Evolutionary conservation across 805 yeast genomes (phyloP).

Genomic region (Ogataea salicorniae): DNA sequence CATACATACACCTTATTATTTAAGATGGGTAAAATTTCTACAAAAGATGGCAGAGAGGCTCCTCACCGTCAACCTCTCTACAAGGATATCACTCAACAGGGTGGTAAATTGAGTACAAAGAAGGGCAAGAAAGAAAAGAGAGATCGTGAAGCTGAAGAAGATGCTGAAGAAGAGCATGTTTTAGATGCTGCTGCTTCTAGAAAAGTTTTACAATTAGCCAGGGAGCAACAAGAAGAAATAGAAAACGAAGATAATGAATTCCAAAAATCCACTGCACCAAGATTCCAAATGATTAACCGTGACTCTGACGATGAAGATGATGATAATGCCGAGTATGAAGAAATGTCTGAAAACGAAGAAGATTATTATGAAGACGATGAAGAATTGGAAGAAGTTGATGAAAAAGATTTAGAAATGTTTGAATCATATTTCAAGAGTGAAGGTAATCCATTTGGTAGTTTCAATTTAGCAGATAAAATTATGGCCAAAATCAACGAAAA

Average conservation of each 20-base stretch:
- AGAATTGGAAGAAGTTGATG: constrained; percentile 57
- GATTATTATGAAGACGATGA: constrained; percentile 46
- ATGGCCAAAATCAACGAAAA: constrained; percentile 84
- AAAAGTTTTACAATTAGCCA: constrained; percentile 83
- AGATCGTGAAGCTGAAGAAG: constrained; percentile 36
- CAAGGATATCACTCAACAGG: constrained; percentile 73
- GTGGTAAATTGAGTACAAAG: constrained; percentile 31
- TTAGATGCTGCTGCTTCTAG: constrained; percentile 81
- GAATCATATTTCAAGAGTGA: constrained; percentile 58
- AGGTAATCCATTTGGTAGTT: constrained; percentile 36
- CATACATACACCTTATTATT: background rate
- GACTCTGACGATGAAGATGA: constrained; percentile 33
- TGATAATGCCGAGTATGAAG: constrained; percentile 26
- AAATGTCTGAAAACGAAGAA: constrained; percentile 32
- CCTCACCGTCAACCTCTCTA: constrained; percentile 79
- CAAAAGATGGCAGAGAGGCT: constrained; percentile 44
- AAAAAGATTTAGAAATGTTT: constrained; percentile 78
- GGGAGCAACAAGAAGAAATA: constrained; percentile 87
- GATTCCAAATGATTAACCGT: constrained; percentile 28
- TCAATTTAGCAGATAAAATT: constrained; percentile 86
- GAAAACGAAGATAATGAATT: constrained; percentile 55
- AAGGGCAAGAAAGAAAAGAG: constrained; percentile 13
- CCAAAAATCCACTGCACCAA: constrained; percentile 21
- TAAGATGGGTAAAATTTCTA: constrained; percentile 62
- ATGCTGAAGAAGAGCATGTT: constrained; percentile 52